Base-by-base conservation (phyloP, 805 yeast species). In the Tetrapisispora phaffii region DNA sequence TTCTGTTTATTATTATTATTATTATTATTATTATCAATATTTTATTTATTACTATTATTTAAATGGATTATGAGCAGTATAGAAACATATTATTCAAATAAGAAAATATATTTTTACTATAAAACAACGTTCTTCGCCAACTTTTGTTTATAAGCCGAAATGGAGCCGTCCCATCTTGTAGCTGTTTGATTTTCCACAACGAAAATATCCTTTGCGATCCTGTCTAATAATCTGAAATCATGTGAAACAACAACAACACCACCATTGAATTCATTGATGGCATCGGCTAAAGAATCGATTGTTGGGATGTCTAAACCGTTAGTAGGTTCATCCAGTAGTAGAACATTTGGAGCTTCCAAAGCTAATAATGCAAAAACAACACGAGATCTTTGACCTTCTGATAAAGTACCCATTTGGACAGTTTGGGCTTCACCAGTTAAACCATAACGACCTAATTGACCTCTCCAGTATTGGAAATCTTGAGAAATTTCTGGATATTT, bases 301-400 rank as follows among this genome's bases (percentile, higher is more conserved):
- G 98, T 89, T 62, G 97, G 88, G 59, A 93, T 90, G 75, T 93
- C 98, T 70, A 93, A 76, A 77, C 97, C 97, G 77, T 93, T 93
- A 55, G 98, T 93, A 79, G 98, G 98, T 82, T 93, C 98, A 75
- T 93, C 98, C 71, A 93, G 75, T 65, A 93, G 73, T 59, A 93
- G 74, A 68, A 93, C 86, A 71, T 93, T 93, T 62, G 98, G 98
- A 51, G 85, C 73, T 72, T 93, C 97, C 56, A 93, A 75, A 42
- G 98, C 98, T 62, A 93, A 77, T 55, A 93, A 74, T 10, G 97
- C 97, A 63, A 93, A 93, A 46, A 93, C 98, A 56, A 93, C 98
- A 72, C 98, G 83, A 53, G 97, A 90, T 74, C 97, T 85, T 77
- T 93, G 98, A 69, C 98, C 98, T 76, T 93, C 98, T 17, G 97